These are phyloP conservation scores for Colletotrichum cuscutae DNA, from an alignment of 2,329 filamentous ascomycete species.

Conservation along the genomic window DNA sequence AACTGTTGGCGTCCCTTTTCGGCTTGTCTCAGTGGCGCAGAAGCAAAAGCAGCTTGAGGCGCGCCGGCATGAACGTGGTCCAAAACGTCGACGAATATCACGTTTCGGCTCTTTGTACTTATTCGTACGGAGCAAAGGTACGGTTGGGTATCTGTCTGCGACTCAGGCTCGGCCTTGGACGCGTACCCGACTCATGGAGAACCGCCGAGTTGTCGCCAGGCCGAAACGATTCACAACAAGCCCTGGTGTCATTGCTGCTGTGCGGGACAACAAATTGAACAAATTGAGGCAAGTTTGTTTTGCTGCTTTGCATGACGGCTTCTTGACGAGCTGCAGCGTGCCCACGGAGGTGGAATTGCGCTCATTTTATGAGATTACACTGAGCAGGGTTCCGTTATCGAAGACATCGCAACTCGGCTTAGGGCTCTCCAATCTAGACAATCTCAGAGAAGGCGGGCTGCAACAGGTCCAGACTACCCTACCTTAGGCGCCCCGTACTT, in stretches of 20 bases:
- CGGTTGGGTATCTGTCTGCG: neutral
- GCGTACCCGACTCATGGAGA: slow-evolving; percentile 5
- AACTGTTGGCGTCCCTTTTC: neutral
- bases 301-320: neutral
- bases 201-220: neutral
- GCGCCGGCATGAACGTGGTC: neutral
- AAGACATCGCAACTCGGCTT: slow-evolving; percentile 3
- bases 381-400: slow-evolving; percentile 25
- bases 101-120: neutral
- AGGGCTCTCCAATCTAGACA: neutral
- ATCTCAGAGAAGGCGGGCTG: neutral
- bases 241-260: neutral
- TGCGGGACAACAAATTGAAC: neutral
- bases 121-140: neutral
- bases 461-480: neutral
- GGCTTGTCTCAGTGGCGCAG: neutral
- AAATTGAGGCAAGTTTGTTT: slow-evolving; percentile 1
- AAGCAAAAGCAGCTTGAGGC: neutral
- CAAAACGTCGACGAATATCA: neutral
- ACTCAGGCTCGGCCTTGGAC: neutral
- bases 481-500: neutral
- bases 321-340: slow-evolving; percentile 19
- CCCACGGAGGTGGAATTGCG: slow-evolving; percentile 25
- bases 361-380: slow-evolving; percentile 29
- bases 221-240: slow-evolving; percentile 5